These are phyloP conservation scores for Gardenia jasminoides DNA, from an alignment of 257 asterid species.

Conservation along the genomic window DNA sequence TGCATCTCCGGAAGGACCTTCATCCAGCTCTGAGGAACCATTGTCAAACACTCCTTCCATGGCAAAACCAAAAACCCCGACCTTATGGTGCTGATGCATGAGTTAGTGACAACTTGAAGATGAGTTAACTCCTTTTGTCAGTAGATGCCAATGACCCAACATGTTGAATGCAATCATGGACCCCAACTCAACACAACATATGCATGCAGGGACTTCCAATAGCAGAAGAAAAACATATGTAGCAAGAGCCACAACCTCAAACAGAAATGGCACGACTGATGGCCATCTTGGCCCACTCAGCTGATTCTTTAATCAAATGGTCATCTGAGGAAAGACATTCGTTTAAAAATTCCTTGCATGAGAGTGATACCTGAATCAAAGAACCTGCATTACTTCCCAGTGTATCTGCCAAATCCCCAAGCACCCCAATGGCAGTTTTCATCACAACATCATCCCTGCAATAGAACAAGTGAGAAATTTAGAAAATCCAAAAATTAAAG, in stretches of 20 bases:
- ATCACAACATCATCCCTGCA: slow-evolving; percentile 90
- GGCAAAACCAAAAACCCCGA: slow-evolving; percentile 36
- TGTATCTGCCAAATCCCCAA: slow-evolving; percentile 92
- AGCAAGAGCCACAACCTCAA: slow-evolving; percentile 49
- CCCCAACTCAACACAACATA: slow-evolving; percentile 73
- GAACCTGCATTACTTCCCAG: slow-evolving; percentile 83
- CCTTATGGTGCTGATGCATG: slow-evolving; percentile 65
- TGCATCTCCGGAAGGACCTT: slow-evolving; percentile 25
- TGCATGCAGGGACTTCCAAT: slow-evolving; percentile 72
- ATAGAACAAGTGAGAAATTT: slow-evolving; percentile 15
- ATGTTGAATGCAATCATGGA: slow-evolving; percentile 52
- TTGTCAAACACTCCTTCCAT: slow-evolving; percentile 23
- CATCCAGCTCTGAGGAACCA: slow-evolving; percentile 26
- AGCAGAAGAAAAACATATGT: slow-evolving; percentile 33
- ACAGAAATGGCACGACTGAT: slow-evolving; percentile 84
- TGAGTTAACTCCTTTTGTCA: slow-evolving; percentile 43
- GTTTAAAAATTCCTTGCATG: slow-evolving; percentile 79
- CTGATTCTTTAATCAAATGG: slow-evolving; percentile 87
- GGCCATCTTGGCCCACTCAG: slow-evolving; percentile 96
- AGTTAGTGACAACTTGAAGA: slow-evolving; percentile 66
- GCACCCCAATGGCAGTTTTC: slow-evolving; percentile 90
- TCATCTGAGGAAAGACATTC: slow-evolving; percentile 90
- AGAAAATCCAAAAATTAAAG: slow-evolving; percentile 1
- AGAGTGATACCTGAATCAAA: slow-evolving; percentile 73
- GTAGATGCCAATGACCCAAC: slow-evolving; percentile 62